A percentile compares a stretch with the other conserved stretches of the same genome.
Evolutionary conservation across 2,329 filamentous ascomycete species (phyloP).

Genomic region (Triangularia verruculosa): DNA sequence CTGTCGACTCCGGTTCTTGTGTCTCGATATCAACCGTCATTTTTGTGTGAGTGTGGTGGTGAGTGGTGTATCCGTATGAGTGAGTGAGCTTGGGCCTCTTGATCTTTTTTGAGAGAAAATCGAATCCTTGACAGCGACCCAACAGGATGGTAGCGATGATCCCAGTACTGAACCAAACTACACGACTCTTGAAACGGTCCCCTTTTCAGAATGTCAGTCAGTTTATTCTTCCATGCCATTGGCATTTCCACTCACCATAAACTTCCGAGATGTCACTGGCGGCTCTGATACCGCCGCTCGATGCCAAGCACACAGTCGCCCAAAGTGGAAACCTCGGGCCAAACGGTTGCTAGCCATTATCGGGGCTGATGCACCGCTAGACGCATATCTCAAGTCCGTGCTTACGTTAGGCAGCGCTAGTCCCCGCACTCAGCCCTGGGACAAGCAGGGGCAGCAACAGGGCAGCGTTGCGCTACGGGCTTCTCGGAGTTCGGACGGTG

Average conservation of each 20-base stretch:
- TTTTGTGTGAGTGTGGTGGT: conserved; percentile 2
- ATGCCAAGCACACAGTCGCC: neutral
- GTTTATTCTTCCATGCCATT: neutral
- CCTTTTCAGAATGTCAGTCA: neutral
- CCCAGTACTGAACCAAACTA: neutral
- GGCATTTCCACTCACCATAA: neutral
- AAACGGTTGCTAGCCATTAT: neutral
- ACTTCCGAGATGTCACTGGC: neutral
- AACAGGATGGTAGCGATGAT: neutral
- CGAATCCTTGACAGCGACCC: neutral
- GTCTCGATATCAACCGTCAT: conserved; percentile 18
- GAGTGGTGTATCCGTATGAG: neutral
- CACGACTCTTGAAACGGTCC: neutral
- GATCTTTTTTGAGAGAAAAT: neutral
- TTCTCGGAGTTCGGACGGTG: neutral
- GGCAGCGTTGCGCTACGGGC: neutral
- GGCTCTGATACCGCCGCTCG: neutral
- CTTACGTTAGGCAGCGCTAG: neutral
- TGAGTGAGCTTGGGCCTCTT: neutral
- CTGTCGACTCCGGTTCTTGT: conserved; percentile 13
- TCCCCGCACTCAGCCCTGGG: conserved; percentile 2
- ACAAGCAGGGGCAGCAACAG: neutral
- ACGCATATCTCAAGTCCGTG: neutral
- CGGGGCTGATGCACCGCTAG: conserved; percentile 5
- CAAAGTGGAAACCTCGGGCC: neutral